Conservation (phyloP, 2,329 filamentous ascomycete genomes). For the Monosporascus sp. region DNA sequence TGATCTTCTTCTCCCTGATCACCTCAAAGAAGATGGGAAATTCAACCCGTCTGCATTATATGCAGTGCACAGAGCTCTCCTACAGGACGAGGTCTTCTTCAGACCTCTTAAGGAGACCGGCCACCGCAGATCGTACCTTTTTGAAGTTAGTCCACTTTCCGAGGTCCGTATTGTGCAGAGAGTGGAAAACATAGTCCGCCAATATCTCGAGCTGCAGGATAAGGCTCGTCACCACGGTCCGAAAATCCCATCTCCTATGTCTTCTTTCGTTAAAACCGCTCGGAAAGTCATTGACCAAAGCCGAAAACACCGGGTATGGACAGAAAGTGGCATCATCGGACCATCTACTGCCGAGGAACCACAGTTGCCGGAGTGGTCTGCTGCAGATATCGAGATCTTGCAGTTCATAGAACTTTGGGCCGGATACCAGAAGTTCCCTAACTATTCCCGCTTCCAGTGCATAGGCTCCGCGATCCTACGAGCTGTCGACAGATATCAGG, state of each 20-base stretch:
- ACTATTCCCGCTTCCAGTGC: conserved; percentile 49
- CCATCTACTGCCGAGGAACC: conserved; percentile 21
- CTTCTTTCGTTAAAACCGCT: conserved; percentile 45
- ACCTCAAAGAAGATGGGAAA: conserved; percentile 29
- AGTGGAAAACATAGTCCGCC: conserved; percentile 48
- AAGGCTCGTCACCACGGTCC: not conserved
- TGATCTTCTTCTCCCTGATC: conserved; percentile 34
- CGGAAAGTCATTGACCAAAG: conserved; percentile 45
- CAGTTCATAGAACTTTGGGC: conserved; percentile 67
- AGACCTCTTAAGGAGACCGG: conserved; percentile 44
- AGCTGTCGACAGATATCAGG: conserved; percentile 53
- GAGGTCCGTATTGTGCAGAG: conserved; percentile 48
- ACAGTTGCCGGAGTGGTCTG: conserved; percentile 35
- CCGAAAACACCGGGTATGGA: conserved; percentile 43
- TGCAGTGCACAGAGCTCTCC: conserved; percentile 63
- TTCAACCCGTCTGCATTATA: conserved; percentile 52
- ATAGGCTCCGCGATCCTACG: conserved; percentile 62
- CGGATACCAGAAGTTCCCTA: conserved; percentile 48
- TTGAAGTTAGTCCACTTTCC: conserved; percentile 53
- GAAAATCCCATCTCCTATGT: conserved; percentile 21
- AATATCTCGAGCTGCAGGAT: conserved; percentile 39
- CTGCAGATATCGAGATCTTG: conserved; percentile 51
- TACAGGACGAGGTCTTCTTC: conserved; percentile 57
- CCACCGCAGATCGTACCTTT: conserved; percentile 50
- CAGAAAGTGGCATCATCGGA: conserved; percentile 44